A percentile compares a stretch with the other conserved stretches of the same genome.
These are phyloP conservation scores for Tetrahymena borealis DNA, from an alignment of 73 alveolate genomes.

Conservation along the genomic window DNA sequence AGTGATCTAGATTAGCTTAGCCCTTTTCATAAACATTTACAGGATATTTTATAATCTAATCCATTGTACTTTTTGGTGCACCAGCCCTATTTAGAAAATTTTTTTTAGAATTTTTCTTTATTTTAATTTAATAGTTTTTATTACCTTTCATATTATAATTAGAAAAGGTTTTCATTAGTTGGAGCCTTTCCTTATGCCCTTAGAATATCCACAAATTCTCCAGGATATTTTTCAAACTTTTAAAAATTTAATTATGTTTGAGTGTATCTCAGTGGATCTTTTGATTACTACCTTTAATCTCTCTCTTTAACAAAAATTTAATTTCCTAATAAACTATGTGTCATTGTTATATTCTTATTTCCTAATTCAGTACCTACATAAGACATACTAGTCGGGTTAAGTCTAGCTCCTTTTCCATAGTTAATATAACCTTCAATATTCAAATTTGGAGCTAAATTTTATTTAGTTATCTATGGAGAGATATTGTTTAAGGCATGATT, in stretches of 20 bases:
- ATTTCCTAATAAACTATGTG: background rate
- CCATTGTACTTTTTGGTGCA: background rate
- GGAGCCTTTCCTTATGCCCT: background rate
- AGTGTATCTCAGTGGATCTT: background rate
- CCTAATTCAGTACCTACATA: background rate
- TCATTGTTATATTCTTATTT: background rate
- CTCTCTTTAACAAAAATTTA: background rate
- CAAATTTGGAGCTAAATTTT: background rate
- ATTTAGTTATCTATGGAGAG: background rate
- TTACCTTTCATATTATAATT: background rate
- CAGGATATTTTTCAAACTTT: background rate
- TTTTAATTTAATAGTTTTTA: background rate
- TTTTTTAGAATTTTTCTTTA: background rate
- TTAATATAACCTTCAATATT: background rate
- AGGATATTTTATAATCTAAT: background rate
- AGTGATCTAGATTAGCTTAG: background rate
- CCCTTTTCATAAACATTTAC: background rate
- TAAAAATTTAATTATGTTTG: background rate
- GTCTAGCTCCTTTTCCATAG: background rate
- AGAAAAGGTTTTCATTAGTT: background rate
- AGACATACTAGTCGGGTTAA: background rate
- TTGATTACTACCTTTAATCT: background rate
- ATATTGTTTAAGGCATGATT: background rate
- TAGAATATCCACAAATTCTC: background rate
- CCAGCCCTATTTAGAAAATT: background rate